A percentile compares a stretch with the other conserved stretches of the same genome.
These are phyloP conservation scores for Pneumocystis sp. DNA, from an alignment of 1,139 yeast species.

Conservation along the genomic window DNA sequence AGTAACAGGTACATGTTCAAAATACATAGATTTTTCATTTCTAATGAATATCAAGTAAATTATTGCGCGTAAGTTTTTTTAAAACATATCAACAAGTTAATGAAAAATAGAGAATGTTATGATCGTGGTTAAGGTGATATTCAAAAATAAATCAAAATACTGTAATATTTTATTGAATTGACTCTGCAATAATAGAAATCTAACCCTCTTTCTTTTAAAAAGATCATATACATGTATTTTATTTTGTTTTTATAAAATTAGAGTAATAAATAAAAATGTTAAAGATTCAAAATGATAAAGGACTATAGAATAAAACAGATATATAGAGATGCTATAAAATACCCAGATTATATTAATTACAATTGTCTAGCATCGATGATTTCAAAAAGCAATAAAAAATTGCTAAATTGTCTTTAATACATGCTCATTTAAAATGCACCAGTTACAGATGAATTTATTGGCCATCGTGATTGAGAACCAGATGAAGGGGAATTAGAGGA, in stretches of 20 bases:
- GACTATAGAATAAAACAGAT: background rate
- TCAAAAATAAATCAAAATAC: background rate
- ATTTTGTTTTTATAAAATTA: background rate
- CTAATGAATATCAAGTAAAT: background rate
- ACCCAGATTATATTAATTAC: background rate
- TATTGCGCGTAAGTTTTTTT: background rate
- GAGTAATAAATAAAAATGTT: background rate
- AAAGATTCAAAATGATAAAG: background rate
- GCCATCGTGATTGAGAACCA: background rate
- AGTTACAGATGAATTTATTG: background rate
- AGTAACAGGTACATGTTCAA: background rate
- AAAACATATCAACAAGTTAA: background rate
- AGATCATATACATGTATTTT: background rate
- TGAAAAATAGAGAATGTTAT: background rate
- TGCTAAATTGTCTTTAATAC: background rate
- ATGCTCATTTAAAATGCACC: background rate
- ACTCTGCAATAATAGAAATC: background rate
- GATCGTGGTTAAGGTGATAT: background rate
- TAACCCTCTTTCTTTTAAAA: background rate
- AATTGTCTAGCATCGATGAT: background rate
- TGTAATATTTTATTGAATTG: background rate
- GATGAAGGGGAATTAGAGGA: background rate
- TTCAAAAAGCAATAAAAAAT: background rate
- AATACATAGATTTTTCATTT: background rate
- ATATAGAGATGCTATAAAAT: background rate